Conservation (phyloP, 139 green algal genomes). For the Ettlia oleoabundans region DNA sequence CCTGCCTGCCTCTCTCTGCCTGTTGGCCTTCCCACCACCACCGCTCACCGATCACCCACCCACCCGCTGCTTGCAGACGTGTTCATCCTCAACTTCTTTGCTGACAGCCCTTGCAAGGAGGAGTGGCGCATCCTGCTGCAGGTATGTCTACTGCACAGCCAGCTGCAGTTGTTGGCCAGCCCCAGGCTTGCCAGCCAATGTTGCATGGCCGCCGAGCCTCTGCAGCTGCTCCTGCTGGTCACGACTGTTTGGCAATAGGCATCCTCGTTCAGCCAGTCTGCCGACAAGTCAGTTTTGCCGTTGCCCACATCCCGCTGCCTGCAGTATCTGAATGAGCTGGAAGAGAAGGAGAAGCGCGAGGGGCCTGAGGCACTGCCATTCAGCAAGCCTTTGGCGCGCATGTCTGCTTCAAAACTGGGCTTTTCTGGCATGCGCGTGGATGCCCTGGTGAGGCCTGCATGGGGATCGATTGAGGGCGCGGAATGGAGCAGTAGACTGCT, state of each 20-base stretch:
- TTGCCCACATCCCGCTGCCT: too few species aligned
- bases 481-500: not conserved
- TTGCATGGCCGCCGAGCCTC: too few species aligned
- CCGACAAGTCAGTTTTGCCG: too few species aligned
- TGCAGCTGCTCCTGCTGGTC: too few species aligned
- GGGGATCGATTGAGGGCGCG: not conserved
- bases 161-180: too few species aligned
- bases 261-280: too few species aligned
- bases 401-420: not conserved
- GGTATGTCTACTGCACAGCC: too few species aligned
- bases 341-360: not conserved
- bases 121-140: conserved; percentile 74
- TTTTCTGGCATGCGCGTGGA: not conserved
- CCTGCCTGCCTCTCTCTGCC: not conserved
- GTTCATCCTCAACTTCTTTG: conserved; percentile 78
- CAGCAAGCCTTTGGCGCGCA: not conserved
- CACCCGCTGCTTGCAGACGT: conserved; percentile 11
- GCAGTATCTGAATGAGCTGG: conserved; percentile 27
- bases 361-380: not conserved
- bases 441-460: not conserved
- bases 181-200: too few species aligned
- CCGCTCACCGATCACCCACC: too few species aligned
- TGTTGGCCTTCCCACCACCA: too few species aligned
- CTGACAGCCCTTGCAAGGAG: conserved; percentile 44
- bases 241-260: too few species aligned